These are phyloP conservation scores for Cladosporium austrohemisphaericum DNA, from an alignment of 2,329 filamentous ascomycete genomes.

Conservation along the genomic window DNA sequence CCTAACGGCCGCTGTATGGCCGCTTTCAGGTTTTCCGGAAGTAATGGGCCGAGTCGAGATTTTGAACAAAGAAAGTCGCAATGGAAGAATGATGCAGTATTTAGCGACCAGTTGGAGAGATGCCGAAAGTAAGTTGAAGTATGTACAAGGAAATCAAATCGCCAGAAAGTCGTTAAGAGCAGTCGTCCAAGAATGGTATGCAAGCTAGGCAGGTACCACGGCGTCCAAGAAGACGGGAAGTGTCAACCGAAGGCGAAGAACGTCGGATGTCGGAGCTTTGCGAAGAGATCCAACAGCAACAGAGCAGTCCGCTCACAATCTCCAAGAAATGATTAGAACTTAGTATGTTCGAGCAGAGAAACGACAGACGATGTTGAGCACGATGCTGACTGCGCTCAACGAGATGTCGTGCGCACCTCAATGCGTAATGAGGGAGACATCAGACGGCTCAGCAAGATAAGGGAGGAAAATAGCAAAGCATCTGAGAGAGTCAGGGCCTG, in stretches of 20 bases:
- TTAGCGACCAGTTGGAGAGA: neutral
- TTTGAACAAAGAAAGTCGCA: conserved; percentile 9
- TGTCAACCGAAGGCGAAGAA: neutral
- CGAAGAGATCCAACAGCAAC: neutral
- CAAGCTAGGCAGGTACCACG: neutral
- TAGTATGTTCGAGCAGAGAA: neutral
- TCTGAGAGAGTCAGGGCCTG: conserved; percentile 4
- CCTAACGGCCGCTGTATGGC: neutral
- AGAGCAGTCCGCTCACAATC: neutral
- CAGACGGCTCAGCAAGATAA: conserved; percentile 4
- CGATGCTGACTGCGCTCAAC: conserved; percentile 9
- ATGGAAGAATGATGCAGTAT: neutral
- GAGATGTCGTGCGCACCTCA: neutral
- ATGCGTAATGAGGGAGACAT: neutral
- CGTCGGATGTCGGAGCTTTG: conserved; percentile 4
- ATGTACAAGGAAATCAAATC: neutral
- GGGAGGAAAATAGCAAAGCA: conserved; percentile 2
- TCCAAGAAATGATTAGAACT: neutral
- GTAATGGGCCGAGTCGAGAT: neutral
- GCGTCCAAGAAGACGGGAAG: neutral
- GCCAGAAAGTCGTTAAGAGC: neutral
- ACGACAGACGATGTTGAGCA: neutral
- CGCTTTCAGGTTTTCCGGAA: neutral
- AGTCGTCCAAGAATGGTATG: neutral
- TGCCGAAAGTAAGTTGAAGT: neutral